These are phyloP conservation scores for Tulasnella sp. DNA, from an alignment of 768 basidiomycete genomes.

Conservation along the genomic window DNA sequence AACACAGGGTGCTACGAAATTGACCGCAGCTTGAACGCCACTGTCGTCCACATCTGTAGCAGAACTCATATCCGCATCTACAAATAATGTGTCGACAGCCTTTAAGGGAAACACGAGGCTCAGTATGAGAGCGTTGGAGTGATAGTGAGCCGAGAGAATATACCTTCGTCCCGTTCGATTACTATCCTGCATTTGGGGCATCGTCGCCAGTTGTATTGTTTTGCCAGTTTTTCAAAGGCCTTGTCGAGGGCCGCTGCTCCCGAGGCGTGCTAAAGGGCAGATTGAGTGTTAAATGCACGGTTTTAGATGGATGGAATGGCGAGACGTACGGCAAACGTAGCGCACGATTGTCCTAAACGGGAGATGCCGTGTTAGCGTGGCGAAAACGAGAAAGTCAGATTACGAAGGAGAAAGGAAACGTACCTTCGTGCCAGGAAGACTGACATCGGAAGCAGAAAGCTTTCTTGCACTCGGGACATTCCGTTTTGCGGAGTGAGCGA, in stretches of 20 bases:
- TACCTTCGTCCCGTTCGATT: not conserved
- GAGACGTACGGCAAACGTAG: not conserved
- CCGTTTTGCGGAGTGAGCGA: not conserved
- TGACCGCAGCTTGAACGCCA: not conserved
- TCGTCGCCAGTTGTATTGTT: not conserved
- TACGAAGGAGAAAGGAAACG: not conserved
- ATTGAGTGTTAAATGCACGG: not conserved
- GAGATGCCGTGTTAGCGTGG: not conserved
- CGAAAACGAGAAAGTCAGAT: not conserved
- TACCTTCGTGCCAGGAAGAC: not conserved
- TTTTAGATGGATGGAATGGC: not conserved
- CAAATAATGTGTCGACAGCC: conserved; percentile 3
- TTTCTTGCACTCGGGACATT: not conserved
- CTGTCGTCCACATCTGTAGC: not conserved
- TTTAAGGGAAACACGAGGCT: not conserved
- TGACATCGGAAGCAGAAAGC: not conserved
- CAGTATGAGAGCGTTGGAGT: not conserved
- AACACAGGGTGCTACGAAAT: not conserved
- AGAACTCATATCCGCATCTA: not conserved
- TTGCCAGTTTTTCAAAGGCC: not conserved
- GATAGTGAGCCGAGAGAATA: not conserved
- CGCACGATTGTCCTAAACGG: not conserved
- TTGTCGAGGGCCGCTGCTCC: not conserved
- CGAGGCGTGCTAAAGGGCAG: not conserved
- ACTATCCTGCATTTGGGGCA: not conserved